phyloP scores from a whole-genome alignment of 768 basidiomycete species.

The Lepiota venenata region DNA sequence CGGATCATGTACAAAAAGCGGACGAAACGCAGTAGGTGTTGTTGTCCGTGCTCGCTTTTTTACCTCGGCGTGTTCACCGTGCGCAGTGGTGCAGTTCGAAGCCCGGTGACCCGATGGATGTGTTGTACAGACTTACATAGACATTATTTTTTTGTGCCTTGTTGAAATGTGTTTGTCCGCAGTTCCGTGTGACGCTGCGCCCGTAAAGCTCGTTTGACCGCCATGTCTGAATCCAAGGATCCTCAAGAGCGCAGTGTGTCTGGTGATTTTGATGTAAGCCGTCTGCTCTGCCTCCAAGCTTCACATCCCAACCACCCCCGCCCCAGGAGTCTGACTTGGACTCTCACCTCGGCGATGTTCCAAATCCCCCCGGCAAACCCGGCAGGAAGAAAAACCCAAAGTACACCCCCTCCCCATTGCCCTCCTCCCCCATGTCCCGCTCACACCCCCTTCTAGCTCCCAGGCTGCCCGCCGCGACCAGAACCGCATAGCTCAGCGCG shows the following conservation, averaged over 20 bases:
- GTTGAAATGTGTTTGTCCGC: constrained; percentile 18
- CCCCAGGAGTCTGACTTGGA: constrained; percentile 66
- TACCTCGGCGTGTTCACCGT: constrained; percentile 13
- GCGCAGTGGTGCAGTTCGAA: constrained; percentile 79
- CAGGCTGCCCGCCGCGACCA: constrained; percentile 87
- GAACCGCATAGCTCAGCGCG: constrained; percentile 90
- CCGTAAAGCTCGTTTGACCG: constrained; percentile 45
- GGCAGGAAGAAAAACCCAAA: constrained; percentile 91
- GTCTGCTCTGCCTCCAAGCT: not conserved
- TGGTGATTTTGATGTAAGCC: constrained; percentile 51
- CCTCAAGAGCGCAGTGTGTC: constrained; percentile 64
- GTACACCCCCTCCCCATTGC: constrained; percentile 38
- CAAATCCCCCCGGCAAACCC: constrained; percentile 54
- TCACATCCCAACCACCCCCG: constrained; percentile 2
- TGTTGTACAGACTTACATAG: constrained; percentile 12
- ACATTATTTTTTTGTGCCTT: not conserved
- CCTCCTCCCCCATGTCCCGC: constrained; percentile 12
- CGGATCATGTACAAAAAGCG: constrained; percentile 99
- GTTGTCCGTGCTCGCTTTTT: not conserved
- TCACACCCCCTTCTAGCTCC: constrained; percentile 47
- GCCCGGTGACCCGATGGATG: constrained; percentile 51
- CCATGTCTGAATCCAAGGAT: constrained; percentile 48
- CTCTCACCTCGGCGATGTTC: constrained; percentile 40
- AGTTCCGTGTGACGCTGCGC: constrained; percentile 9
- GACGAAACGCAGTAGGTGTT: constrained; percentile 80